A percentile compares a stretch with the other conserved stretches of the same genome.
Evolutionary conservation across 805 yeast genomes (phyloP).

Genomic region (Monosporozyma solicola): DNA sequence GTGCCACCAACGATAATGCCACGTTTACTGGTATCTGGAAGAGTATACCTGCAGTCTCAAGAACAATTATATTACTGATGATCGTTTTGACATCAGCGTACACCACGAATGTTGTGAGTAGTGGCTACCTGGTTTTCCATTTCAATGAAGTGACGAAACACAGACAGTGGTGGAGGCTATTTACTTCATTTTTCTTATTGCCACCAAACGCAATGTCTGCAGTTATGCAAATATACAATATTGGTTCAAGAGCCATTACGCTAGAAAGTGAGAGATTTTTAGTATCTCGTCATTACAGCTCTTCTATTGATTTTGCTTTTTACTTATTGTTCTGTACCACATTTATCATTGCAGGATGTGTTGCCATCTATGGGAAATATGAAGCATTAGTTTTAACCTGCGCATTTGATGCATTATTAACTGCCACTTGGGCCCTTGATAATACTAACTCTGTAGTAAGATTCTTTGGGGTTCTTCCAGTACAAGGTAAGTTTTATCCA

Average conservation of each 20-base stretch:
- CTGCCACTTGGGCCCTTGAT: conserved; percentile 54
- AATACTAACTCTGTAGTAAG: conserved; percentile 45
- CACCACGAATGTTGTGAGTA: conserved; percentile 28
- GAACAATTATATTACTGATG: conserved; percentile 43
- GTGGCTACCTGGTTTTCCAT: conserved; percentile 14
- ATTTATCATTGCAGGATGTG: conserved; percentile 7
- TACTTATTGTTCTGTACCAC: conserved; percentile 17
- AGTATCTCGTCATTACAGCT: conserved; percentile 8
- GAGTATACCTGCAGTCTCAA: conserved; percentile 52
- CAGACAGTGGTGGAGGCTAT: conserved; percentile 24
- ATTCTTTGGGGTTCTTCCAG: conserved; percentile 45
- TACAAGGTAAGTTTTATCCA: conserved; percentile 48
- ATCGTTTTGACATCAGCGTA: conserved; percentile 36
- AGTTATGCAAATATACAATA: conserved; percentile 19
- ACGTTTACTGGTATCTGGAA: conserved; percentile 9
- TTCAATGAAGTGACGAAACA: conserved; percentile 11
- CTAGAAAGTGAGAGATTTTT: conserved; percentile 19
- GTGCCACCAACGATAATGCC: conserved; percentile 2
- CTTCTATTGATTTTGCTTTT: conserved; percentile 19
- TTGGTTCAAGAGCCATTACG: conserved; percentile 21
- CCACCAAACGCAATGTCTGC: conserved; percentile 20
- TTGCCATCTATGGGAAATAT: conserved; percentile 7
- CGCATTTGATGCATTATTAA: conserved; percentile 30
- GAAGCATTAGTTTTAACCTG: conserved; percentile 13
- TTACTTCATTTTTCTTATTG: conserved; percentile 21